Evolutionary conservation across 2,329 filamentous ascomycete genomes (phyloP).

Genomic region (Aaosphaeria arxii): DNA sequence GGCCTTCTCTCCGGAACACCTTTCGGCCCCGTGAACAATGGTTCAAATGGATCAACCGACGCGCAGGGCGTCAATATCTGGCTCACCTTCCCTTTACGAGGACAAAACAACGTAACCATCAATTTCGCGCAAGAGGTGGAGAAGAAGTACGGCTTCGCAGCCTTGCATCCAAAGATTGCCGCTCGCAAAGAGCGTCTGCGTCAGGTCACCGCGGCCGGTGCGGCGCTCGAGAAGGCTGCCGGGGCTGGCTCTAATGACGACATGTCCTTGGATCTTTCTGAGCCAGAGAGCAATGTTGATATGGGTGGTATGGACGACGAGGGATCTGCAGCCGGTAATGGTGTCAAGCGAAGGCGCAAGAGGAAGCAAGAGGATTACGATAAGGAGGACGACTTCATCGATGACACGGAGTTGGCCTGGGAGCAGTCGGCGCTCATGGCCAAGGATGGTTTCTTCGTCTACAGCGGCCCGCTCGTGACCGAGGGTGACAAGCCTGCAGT

Average conservation of each 20-base stretch:
- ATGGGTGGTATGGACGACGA: slow-evolving; percentile 64
- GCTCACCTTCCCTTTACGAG: slow-evolving; percentile 75
- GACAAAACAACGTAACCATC: slow-evolving; percentile 83
- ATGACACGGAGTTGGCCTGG: slow-evolving; percentile 93
- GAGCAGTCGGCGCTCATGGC: slow-evolving; percentile 92
- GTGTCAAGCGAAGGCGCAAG: slow-evolving; percentile 74
- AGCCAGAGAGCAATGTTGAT: slow-evolving; percentile 79
- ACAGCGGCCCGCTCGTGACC: slow-evolving; percentile 84
- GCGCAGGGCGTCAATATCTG: slow-evolving; percentile 67
- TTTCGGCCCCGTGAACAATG: slow-evolving; percentile 52
- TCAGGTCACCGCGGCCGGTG: slow-evolving; percentile 83
- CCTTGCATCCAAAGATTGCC: slow-evolving; percentile 84
- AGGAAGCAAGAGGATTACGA: slow-evolving; percentile 68
- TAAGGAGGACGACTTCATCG: slow-evolving; percentile 67
- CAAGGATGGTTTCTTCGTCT: slow-evolving; percentile 97
- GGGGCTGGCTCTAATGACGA: slow-evolving; percentile 71
- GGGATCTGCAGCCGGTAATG: slow-evolving; percentile 43
- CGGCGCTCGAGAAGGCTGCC: slow-evolving; percentile 74
- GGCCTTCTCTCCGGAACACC: slow-evolving; percentile 62
- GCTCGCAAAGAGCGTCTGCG: slow-evolving; percentile 84
- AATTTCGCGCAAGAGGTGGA: slow-evolving; percentile 95
- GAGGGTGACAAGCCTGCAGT: slow-evolving; percentile 75
- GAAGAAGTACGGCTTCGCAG: slow-evolving; percentile 91
- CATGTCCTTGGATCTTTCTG: slow-evolving; percentile 74
- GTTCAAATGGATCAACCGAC: slow-evolving; percentile 38